phyloP scores from a whole-genome alignment of 2,329 filamentous ascomycete genomes.

The Aspergillus awamori region DNA sequence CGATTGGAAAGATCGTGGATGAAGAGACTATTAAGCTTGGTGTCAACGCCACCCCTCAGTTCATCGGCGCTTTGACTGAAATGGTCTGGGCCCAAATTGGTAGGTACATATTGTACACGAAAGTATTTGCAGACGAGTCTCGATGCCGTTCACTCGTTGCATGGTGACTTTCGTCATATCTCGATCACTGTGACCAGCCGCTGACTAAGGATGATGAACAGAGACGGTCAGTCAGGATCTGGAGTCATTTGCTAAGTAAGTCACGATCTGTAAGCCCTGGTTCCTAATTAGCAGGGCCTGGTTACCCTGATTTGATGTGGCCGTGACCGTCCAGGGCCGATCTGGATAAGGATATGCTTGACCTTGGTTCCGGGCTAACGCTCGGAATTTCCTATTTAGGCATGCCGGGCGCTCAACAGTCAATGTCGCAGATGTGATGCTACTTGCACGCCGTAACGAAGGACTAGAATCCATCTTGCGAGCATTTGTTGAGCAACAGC shows the following conservation, averaged over 20 bases:
- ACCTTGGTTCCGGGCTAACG: constrained; percentile 4
- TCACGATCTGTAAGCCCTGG: neutral
- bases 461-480: constrained; percentile 75
- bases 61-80: constrained; percentile 82
- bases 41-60: constrained; percentile 87
- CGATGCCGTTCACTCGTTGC: neutral
- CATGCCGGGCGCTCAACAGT: constrained; percentile 83
- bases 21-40: constrained; percentile 73
- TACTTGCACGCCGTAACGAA: constrained; percentile 84
- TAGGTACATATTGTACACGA: constrained; percentile 40
- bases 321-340: neutral
- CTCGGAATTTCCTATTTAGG: constrained; percentile 51
- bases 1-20: constrained; percentile 85
- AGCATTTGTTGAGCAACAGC: constrained; percentile 39
- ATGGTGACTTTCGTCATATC: neutral
- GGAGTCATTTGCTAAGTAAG: constrained; percentile 63
- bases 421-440: constrained; percentile 81
- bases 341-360: neutral
- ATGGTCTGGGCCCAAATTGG: constrained; percentile 86
- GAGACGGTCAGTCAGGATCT: constrained; percentile 62
- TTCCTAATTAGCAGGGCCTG: neutral
- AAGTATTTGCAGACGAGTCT: too few species aligned
- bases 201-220: constrained; percentile 28
- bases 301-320: neutral
- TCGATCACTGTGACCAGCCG: neutral